Evolutionary conservation across 2,329 filamentous ascomycete genomes (phyloP).

Genomic region (Phaeosphaeria sp.): DNA sequence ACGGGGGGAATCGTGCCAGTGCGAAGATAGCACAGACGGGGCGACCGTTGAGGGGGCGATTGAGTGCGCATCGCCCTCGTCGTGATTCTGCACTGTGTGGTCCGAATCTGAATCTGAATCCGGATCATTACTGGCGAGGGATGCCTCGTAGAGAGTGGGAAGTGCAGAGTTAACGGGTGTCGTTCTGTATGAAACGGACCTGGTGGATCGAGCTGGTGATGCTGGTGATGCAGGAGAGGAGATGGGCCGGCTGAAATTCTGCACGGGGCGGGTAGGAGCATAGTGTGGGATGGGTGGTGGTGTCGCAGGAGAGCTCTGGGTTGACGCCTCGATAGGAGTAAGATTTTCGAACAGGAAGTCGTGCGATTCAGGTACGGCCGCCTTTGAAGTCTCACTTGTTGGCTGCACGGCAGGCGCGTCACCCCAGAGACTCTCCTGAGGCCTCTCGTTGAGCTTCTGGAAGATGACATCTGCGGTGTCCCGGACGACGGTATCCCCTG

Average conservation of each 20-base stretch:
- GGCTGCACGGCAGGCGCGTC: constrained; percentile 17
- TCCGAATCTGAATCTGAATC: constrained; percentile 3
- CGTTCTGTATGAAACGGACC: constrained; percentile 19
- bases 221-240: constrained; percentile 12
- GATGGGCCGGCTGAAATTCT: constrained; percentile 34
- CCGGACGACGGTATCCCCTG: constrained; percentile 28
- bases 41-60: constrained; percentile 41
- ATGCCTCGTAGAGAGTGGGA: constrained; percentile 43
- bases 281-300: constrained; percentile 20
- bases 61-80: constrained; percentile 24
- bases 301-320: constrained; percentile 9
- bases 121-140: constrained; percentile 26
- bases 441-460: constrained; percentile 33
- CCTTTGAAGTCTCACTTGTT: constrained; percentile 11
- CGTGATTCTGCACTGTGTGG: constrained; percentile 17
- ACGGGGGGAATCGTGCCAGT: constrained; percentile 44
- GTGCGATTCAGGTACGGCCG: constrained; percentile 34
- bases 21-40: constrained; percentile 44
- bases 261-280: constrained; percentile 21
- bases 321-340: constrained; percentile 2
- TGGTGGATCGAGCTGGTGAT: constrained; percentile 12
- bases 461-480: constrained; percentile 37
- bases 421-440: constrained; percentile 24
- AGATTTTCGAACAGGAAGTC: constrained; percentile 33
- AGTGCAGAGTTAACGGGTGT: constrained; percentile 26